Evolutionary conservation across 176 grass and related monocot species (phyloP).

Genomic region (Puccinellia tenuiflora): DNA sequence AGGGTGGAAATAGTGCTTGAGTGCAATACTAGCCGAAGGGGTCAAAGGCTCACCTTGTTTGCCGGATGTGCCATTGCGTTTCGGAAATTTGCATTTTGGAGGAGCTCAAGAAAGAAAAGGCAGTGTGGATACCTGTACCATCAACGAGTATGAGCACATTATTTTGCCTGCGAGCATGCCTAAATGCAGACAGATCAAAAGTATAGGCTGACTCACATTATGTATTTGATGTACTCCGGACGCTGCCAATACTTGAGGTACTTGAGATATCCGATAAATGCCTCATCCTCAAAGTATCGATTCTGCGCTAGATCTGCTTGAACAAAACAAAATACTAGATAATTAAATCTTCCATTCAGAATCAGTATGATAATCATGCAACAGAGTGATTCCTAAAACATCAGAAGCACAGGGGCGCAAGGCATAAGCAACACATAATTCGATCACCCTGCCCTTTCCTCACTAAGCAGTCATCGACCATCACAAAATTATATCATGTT

Average conservation of each 20-base stretch:
- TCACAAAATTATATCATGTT: neutral
- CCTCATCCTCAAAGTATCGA: conserved; percentile 92
- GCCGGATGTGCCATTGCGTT: conserved; percentile 96
- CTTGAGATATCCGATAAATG: conserved; percentile 87
- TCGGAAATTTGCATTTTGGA: conserved; percentile 90
- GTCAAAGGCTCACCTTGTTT: conserved; percentile 64
- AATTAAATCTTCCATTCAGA: neutral
- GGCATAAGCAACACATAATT: neutral
- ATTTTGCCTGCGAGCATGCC: neutral
- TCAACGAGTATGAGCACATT: neutral
- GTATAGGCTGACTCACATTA: conserved; percentile 59
- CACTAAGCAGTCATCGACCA: neutral
- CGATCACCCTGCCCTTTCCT: neutral
- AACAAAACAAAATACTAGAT: conserved; percentile 11
- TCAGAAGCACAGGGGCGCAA: neutral
- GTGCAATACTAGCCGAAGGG: neutral
- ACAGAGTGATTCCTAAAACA: neutral
- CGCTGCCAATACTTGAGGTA: conserved; percentile 93
- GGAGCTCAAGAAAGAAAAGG: conserved; percentile 98
- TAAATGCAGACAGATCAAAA: neutral
- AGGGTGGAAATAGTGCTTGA: neutral
- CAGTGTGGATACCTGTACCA: conserved; percentile 85
- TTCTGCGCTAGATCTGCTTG: conserved; percentile 89
- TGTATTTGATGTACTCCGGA: conserved; percentile 90
- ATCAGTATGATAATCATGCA: neutral